Percentiles rank a stretch among this genome's conserved stretches.
Evolutionary conservation across 441 rosid genomes (phyloP).

Genomic region (Syzygium malaccense): DNA sequence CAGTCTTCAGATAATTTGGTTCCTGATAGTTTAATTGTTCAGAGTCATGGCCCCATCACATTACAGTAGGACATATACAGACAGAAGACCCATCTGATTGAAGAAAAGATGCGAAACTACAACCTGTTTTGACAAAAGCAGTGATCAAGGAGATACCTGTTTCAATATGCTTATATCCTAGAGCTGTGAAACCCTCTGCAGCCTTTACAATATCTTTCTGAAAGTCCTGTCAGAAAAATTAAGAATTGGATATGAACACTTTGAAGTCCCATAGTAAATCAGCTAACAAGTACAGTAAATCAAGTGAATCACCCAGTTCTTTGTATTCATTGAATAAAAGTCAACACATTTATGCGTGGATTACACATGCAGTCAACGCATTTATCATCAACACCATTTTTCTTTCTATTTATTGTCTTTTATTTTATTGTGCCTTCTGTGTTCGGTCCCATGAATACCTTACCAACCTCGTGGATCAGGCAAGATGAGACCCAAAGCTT

Average conservation of each 20-base stretch:
- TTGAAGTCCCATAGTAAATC: background rate
- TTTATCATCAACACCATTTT: background rate
- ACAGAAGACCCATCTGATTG: background rate
- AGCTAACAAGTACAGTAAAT: background rate
- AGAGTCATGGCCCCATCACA: background rate
- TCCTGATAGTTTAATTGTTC: slow-evolving; percentile 28
- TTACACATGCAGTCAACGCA: background rate
- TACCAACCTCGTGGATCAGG: background rate
- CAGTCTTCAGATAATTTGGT: slow-evolving; percentile 84
- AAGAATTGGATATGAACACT: background rate
- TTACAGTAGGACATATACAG: background rate
- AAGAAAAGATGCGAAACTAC: background rate
- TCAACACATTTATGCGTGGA: background rate
- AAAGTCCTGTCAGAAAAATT: slow-evolving; percentile 47
- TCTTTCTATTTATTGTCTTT: background rate
- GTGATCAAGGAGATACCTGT: slow-evolving; percentile 38
- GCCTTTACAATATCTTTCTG: slow-evolving; percentile 76
- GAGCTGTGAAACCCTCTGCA: slow-evolving; percentile 60
- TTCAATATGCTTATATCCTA: slow-evolving; percentile 77
- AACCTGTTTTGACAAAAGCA: background rate
- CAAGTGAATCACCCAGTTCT: background rate
- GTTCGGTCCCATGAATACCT: background rate
- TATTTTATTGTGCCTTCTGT: background rate
- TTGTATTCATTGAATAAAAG: background rate
- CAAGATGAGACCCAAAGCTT: background rate